Evolutionary conservation across 257 asterid species (phyloP).

Genomic region (Solanum bukasovii): DNA sequence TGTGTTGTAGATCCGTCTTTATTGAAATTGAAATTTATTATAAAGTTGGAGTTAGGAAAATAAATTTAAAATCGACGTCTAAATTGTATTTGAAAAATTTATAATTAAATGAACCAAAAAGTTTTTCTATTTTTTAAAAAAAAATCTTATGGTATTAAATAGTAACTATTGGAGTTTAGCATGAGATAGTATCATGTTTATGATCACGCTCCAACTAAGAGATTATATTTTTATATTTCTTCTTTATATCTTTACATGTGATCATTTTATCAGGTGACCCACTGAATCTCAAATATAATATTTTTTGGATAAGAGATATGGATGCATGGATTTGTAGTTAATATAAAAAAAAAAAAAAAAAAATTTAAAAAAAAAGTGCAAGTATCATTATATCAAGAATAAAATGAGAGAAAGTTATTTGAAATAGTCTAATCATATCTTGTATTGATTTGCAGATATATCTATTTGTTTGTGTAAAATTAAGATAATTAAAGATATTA

Average conservation of each 20-base stretch:
- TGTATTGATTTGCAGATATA: neutral
- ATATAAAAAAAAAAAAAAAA: too few relatives aligned
- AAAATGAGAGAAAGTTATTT: neutral
- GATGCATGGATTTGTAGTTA: neutral
- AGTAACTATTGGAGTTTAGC: neutral
- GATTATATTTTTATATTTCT: neutral
- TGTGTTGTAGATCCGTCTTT: neutral
- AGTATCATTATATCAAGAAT: neutral
- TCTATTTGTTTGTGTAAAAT: neutral
- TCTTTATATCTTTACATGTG: neutral
- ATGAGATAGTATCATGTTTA: neutral
- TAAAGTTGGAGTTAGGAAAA: neutral
- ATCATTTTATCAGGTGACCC: neutral
- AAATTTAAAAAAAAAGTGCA: neutral
- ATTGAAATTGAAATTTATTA: neutral
- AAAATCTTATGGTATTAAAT: neutral
- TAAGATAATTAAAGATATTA: neutral
- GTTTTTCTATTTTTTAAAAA: neutral
- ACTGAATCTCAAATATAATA: neutral
- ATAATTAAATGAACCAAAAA: too few relatives aligned
- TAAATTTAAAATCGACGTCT: too few relatives aligned
- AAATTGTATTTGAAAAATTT: neutral
- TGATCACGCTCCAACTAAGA: neutral
- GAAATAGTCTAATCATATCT: neutral
- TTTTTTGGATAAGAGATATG: neutral